These are phyloP conservation scores for Periglandula ipomoeae DNA, from an alignment of 2,329 filamentous ascomycete genomes.

Conservation along the genomic window DNA sequence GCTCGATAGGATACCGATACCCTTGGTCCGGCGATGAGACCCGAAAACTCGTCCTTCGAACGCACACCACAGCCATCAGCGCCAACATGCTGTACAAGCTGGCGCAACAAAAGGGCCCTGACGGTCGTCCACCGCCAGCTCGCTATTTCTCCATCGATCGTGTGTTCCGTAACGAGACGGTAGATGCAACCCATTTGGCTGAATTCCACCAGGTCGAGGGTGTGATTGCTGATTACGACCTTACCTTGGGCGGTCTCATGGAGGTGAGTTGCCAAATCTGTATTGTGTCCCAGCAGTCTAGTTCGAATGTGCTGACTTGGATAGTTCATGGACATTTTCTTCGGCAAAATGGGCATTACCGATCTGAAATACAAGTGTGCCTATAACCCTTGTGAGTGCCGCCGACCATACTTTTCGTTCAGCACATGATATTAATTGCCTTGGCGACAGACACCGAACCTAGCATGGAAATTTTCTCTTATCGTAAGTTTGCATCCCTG, in stretches of 20 bases:
- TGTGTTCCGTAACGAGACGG: slow-evolving; percentile 95
- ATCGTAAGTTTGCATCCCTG: slow-evolving; percentile 32
- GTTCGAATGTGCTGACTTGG: neutral
- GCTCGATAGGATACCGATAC: slow-evolving; percentile 93
- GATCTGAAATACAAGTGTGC: slow-evolving; percentile 91
- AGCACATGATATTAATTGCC: slow-evolving; percentile 58
- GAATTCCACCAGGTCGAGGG: slow-evolving; percentile 99
- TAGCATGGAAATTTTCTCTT: slow-evolving; percentile 96
- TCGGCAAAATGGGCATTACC: slow-evolving; percentile 85
- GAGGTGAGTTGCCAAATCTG: slow-evolving; percentile 25
- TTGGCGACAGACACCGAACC: slow-evolving; percentile 64
- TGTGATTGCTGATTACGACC: slow-evolving; percentile 91
- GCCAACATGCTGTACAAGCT: slow-evolving; percentile 87
- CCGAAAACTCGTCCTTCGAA: slow-evolving; percentile 75
- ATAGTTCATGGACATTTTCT: slow-evolving; percentile 87
- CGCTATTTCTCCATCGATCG: slow-evolving; percentile 98
- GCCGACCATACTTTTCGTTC: neutral
- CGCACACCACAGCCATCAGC: slow-evolving; percentile 89
- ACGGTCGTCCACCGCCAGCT: slow-evolving; percentile 56
- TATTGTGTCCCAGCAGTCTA: neutral
- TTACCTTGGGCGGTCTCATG: slow-evolving; percentile 88
- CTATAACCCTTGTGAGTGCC: slow-evolving; percentile 15
- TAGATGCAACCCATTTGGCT: slow-evolving; percentile 91
- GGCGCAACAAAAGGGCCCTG: slow-evolving; percentile 69
- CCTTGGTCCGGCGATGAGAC: slow-evolving; percentile 86